Evolutionary conservation across 2,329 filamentous ascomycete genomes (phyloP), one percentile per base, ranked within the genome.

Genomic region (Podosphaera xanthii): DNA sequence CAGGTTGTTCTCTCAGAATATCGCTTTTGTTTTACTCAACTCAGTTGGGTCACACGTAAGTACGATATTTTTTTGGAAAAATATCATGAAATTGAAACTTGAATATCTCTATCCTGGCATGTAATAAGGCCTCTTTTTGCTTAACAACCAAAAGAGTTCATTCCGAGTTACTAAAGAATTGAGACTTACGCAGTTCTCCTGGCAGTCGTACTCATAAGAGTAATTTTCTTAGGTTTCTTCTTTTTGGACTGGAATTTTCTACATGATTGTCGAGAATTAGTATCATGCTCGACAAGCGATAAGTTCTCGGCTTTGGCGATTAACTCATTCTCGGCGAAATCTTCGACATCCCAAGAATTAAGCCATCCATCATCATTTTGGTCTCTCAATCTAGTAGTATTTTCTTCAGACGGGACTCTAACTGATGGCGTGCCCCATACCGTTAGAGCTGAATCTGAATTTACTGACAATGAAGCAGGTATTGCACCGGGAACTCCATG

Each of bases 401-500:
- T 66, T 9, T 78, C 76, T 1, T 82, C 80, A 2, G 80, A 82
- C 0, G 72, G 72, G 0, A 81, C 73, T 2, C 74, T 67, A 2
- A 94, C 73, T 0, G 78, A 81, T 2, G 79, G 76, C 0, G 91
- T 97, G n/a, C 91, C 91, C 91, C 91, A 97, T 0, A 97, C 87
- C 0, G 91, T 97, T 62, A 82, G 82, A 48, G 79, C 75, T 0
- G 81, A 80, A 5, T 81, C 83, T 0, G 90, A 89, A 62, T 86
- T 94, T 0, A 86, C 90, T 3, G 87, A 90, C 64, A 90, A 82
- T 1, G 83, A 84, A 0, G 86, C 85, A 31, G 94, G 72, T 2
- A 80, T 79, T 40, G 78, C 77, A 65, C 87, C 88, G 0, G 79
- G 81, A 10, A 76, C 74, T 30, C 79, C 74, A 55, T 77, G 74